Evolutionary conservation across 805 yeast species (phyloP), one percentile per base, ranked within the genome.

Genomic region (Torulaspora indica): DNA sequence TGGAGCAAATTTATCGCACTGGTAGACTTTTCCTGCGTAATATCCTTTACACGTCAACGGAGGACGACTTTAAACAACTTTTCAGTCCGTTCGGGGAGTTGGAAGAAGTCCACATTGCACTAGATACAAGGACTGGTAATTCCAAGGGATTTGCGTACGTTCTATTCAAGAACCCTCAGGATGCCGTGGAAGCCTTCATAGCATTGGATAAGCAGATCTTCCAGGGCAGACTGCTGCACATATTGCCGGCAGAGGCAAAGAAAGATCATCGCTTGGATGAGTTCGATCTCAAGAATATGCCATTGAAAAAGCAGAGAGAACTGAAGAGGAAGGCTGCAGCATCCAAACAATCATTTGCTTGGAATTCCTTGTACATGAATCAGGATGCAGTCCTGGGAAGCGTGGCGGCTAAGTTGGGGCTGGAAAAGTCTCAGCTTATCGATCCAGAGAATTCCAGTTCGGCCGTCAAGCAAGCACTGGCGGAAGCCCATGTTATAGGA

Each of bases 401-500:
- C 42, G 93, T 89, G 34, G 96, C 98, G 1, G 63, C 77, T 6
- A 83, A 84, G 56, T 67, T 93, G 66, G 98, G 98, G 6, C 72
- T 93, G 39, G 63, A 80, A 22, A 93, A 91, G 64, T 74, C 93
- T 6, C 87, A 88, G 45, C 74, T 93, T 58, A 77, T 93, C 48
- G 95, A 93, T 63, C 91, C 96, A 1, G 85, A 87, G 55, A 86
- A 81, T 52, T 76, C 95, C 6, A 81, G 75, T 47, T 84, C 95
- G 41, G 97, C 96, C 1, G 98, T 93, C 10, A 87, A 90, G 61
- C 98, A 90, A 66, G 98, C 98, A 0, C 75, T 93, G 51, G 98
- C 98, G 0, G 98, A 93, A 69, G 95, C 97, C 2, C 93, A 89
- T 59, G 96, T 90, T 13, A 82, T 93, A 57, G 93, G 90, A 35